Evolutionary conservation across 331 rosid species (phyloP), one percentile per base, ranked within the genome.

Genomic region (Cydonia oblonga): DNA sequence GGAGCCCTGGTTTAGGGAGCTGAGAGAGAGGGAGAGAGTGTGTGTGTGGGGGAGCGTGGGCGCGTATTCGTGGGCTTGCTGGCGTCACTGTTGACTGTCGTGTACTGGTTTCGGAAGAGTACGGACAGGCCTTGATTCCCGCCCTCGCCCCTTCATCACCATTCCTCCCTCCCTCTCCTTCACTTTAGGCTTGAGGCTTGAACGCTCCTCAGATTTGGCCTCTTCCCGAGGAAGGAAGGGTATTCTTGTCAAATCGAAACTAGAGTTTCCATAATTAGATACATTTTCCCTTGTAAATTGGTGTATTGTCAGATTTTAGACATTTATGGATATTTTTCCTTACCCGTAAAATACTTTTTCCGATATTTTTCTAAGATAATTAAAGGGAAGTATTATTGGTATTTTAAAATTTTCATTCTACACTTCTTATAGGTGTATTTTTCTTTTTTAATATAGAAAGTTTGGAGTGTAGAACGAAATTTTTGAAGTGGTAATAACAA

Each of bases 131-230:
- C 40, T 5, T 5, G n/a, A 62, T 81, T 49, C 60, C 15, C 79
- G 73, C 46, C 78, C 76, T 2, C 78, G 75, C 26, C 75, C 57
- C 4, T 38, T 32, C 64, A 25, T 59, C 64, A 14, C 64, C 9
- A 25, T 6, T 76, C 0, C 65, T 83, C 4, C 80, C 11, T 20
- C 69, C 38, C 38, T 40, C 28, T 9, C 68, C 20, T 65, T 33
- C 29, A n/a, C 26, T 11, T 35, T n/a, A 9, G 9, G 10, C 52
- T 33, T 33, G 38, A 32, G 38, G 9, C 38, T 61, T 29, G 12
- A 28, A 2, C 40, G 66, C 66, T 18, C 66, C 66, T 62, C 66
- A 13, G 64, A 5, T 25, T 59, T 59, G 35, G 64, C 64, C 64
- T 46, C 53, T 59, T 59, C 4, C 64, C 33, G 64, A 59, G 20